A percentile compares a stretch with the other conserved stretches of the same genome.
Conservation (phyloP, 1,139 yeast species). For the Yamadazyma jaroonii region DNA sequence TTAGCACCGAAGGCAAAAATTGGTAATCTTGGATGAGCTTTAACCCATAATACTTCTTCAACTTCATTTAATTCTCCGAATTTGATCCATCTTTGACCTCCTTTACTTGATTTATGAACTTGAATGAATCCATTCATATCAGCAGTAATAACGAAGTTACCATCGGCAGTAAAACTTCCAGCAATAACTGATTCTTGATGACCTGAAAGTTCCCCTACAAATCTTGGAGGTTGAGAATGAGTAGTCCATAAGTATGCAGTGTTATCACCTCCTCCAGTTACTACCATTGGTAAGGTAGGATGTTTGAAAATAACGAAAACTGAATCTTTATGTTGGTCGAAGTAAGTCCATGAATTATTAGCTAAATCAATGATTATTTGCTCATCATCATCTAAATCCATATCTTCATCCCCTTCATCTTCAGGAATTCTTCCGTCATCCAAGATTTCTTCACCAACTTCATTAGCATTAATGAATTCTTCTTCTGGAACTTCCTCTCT, state of each 20-base stretch:
- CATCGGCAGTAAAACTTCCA: constrained; percentile 82
- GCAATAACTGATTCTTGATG: constrained; percentile 87
- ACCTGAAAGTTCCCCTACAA: constrained; percentile 70
- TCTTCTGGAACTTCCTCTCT: constrained; percentile 25
- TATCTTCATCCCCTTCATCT: constrained; percentile 35
- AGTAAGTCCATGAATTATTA: constrained; percentile 85
- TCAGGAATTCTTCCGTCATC: constrained; percentile 39
- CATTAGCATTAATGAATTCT: constrained; percentile 54
- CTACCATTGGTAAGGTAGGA: constrained; percentile 75
- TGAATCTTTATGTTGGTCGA: constrained; percentile 84
- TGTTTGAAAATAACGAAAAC: constrained; percentile 76
- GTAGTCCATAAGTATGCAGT: constrained; percentile 90
- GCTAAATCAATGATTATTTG: constrained; percentile 62
- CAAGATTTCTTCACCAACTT: constrained; percentile 58
- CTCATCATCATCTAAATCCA: constrained; percentile 28
- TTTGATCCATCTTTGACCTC: constrained; percentile 80
- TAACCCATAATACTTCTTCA: constrained; percentile 73
- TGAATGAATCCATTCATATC: constrained; percentile 91
- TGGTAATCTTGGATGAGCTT: constrained; percentile 69
- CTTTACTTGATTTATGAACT: constrained; percentile 66
- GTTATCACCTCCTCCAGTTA: constrained; percentile 90
- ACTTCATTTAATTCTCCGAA: constrained; percentile 78
- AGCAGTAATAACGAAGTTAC: constrained; percentile 77
- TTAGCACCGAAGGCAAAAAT: constrained; percentile 91
- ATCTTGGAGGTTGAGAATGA: constrained; percentile 76